Evolutionary conservation across 2,329 filamentous ascomycete species (phyloP), one percentile per base, ranked within the genome.

Genomic region (Fusarium sp.): DNA sequence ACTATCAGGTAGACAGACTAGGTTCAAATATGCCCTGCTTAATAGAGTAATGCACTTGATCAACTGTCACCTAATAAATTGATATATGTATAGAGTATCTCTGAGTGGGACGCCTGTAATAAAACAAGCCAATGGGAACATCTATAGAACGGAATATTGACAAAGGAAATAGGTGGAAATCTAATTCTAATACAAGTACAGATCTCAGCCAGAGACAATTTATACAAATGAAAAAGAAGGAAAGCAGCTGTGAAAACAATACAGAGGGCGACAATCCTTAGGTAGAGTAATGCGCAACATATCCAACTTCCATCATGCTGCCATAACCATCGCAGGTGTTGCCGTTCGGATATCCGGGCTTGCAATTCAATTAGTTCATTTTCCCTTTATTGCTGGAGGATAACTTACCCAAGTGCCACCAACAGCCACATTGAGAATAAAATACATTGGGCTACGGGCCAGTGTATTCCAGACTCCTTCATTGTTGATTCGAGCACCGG

Each of bases 391-490:
- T 2, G 0, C 18, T 2, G 2, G 0, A 18, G 1, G 1, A 30
- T 3, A 44, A 80, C 83, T 76, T 77, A 83, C 84, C 83, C 77
- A 83, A 65, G 81, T 76, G 8, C 85, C 85, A 4, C 85, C 85
- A 28, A 87, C 83, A 28, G 85, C 85, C 4, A 87, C 78, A 62
- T 88, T 87, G 57, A 87, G 75, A 49, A 87, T 81, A 52, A 87
- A 76, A 67, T 83, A 85, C 71, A 85, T 69, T 2, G 84, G 81
- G 52, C 79, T 82, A 68, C 84, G 84, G 9, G 83, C 83, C 39
- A 88, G 73, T 1, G 80, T 77, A 3, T 70, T 78, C 85, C 85
- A 88, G 13, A 83, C 77, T 2, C 71, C 73, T 59, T 81, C 73
- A 58, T 85, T 81, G 37, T 78, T 79, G 51, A 87, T 80, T 14